Evolutionary conservation across 306 rosid genomes (phyloP), one percentile per base, ranked within the genome.

Genomic region (Sindora glabra): DNA sequence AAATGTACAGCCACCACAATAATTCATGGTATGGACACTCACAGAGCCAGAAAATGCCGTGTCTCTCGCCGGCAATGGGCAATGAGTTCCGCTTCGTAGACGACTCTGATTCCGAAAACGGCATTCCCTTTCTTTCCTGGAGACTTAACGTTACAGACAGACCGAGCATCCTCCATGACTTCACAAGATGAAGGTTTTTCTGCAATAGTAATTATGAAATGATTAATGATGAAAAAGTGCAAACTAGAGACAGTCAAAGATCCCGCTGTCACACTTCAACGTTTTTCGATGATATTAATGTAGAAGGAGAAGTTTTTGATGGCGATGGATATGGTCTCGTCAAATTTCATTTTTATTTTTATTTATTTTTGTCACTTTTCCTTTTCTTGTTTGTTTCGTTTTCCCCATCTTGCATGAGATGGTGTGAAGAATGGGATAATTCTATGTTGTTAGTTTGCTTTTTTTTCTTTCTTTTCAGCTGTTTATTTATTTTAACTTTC

Each of bases 61-160:
- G 92, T 19, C 52, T 55, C 19, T 77, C 96, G 48, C 79, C 80
- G 2, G 73, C 79, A 26, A 79, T 75, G 37, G 69, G 75, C 24
- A 75, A 59, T 26, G 97, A 91, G 30, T 76, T 79, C 45, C 78
- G 82, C 18, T 74, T 82, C 68, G 59, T 76, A 30, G 87, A 89
- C 1, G 83, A 84, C 2, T 44, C 40, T 12, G 74, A 78, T 30
- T 27, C 73, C 44, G 79, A 65, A 3, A 72, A 54, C 59, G 85
- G 84, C 65, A 82, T 89, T 68, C 84, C 95, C 1, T 89, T 86
- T 58, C 94, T 89, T 15, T 84, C 99, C 0, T 94, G 99, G 99
- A 80, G 95, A 9, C 86, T 94, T 75, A 89, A 89, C 70, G 89
- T 94, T 26, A 67, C 97, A 0, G 99, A 94, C 65, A 77, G 95